phyloP scores from a whole-genome alignment of 1,284 basidiomycete species.

The Rhodofomes roseus region DNA sequence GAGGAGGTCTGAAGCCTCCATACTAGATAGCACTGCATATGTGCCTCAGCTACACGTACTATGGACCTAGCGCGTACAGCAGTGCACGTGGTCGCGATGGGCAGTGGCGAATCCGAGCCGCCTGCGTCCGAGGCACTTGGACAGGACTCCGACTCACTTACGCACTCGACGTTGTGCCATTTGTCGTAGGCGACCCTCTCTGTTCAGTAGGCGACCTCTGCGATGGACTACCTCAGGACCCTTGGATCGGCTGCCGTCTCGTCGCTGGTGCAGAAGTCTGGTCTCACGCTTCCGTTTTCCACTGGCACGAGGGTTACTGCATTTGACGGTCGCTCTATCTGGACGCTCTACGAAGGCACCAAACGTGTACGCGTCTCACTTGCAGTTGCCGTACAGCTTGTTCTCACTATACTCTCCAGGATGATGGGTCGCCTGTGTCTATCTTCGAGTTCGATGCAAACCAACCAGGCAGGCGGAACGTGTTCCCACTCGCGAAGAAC shows the following conservation, averaged over 20 bases:
- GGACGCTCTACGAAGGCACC: constrained; percentile 84
- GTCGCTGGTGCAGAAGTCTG: constrained; percentile 85
- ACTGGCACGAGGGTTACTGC: constrained; percentile 75
- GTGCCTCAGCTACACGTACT: no score
- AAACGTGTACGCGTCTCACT: constrained; percentile 73
- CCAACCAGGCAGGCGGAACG: constrained; percentile 50
- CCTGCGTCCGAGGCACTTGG: no score
- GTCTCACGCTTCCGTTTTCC: constrained; percentile 85
- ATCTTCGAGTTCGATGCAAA: constrained; percentile 88
- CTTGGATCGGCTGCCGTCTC: constrained; percentile 87
- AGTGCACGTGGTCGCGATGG: no score
- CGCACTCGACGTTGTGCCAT: no score
- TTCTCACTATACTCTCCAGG: constrained; percentile 43
- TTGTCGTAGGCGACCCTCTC: no score
- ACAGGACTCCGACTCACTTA: no score
- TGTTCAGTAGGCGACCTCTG: no score
- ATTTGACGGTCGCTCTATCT: constrained; percentile 69
- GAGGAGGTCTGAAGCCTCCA: no score
- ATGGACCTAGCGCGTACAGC: no score
- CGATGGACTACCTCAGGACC: constrained; percentile 82
- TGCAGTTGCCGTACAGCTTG: neutral
- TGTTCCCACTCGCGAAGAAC: constrained; percentile 84
- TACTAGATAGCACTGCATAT: no score
- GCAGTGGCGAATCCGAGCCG: no score
- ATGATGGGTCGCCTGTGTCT: constrained; percentile 82